Evolutionary conservation across 2,329 filamentous ascomycete genomes (phyloP), one percentile per base, ranked within the genome.

Genomic region (Venturia carpophila): DNA sequence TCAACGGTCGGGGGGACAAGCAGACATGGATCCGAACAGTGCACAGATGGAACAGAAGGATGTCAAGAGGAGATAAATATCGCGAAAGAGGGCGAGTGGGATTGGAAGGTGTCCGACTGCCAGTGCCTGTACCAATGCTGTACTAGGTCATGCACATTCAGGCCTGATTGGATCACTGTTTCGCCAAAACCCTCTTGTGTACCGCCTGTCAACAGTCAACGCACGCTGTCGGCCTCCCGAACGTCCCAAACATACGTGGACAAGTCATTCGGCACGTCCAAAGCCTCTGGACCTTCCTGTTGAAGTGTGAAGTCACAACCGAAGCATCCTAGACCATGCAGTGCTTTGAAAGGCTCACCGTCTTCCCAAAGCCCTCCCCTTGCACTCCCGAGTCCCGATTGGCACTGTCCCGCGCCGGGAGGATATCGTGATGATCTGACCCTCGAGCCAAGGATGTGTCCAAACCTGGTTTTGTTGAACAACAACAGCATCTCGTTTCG

Each of bases 151-250:
- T 52, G 47, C 47, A 30, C 21, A 24, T 27, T 21, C 21, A 13
- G 21, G 21, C 47, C 47, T 27, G 47, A 17, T 52, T 52, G 47
- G 47, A 52, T 1, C 13, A 24, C 21, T 6, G 45, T 49, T 49
- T 24, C 45, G 24, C 45, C 21, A 49, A 49, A 24, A 27, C n/a
- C 47, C 47, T 27, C 47, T 17, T 52, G 47, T 52, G 27, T 52
- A 52, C 47, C 47, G 47, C 47, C 47, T 52, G 47, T 52, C 47
- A 52, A 52, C 10, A 10, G 47, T 52, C 47, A 52, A 52, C 10
- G 21, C 47, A 52, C 21, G 6, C 6, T 24, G 45, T 49, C 45
- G n/a, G 45, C n/a, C n/a, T 49, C 45, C 45, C 45, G 45, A 24
- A 24, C 0, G 9, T 41, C 39, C 39, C 9, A 41, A 41, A 41